Evolutionary conservation across 179 eudicot genomes (phyloP).

Genomic region (Pouteria campechiana): DNA sequence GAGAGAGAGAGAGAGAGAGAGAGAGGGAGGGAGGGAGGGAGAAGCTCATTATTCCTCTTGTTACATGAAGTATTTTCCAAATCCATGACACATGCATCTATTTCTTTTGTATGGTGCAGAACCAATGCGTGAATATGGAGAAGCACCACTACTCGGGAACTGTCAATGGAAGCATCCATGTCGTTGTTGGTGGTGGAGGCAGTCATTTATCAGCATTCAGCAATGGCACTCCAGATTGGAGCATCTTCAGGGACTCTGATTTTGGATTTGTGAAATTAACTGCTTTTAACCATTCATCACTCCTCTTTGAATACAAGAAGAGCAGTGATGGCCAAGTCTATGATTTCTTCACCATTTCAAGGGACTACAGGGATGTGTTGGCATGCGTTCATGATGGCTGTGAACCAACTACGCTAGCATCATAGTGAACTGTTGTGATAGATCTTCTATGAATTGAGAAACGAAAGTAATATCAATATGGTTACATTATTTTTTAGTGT

Average conservation of each 20-base stretch:
- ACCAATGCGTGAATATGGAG: constrained; percentile 13
- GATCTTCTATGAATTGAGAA: too few species aligned
- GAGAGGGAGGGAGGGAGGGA: too few species aligned
- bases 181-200: constrained; percentile 15
- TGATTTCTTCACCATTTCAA: constrained; percentile 4
- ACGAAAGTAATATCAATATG: too few species aligned
- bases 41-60: too few species aligned
- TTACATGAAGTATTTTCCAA: too few species aligned
- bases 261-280: constrained; percentile 13
- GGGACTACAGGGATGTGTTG: constrained; percentile 7
- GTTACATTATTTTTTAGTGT: too few species aligned
- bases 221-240: constrained; percentile 8
- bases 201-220: constrained; percentile 10
- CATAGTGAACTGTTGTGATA: too few species aligned
- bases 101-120: constrained; percentile 13
- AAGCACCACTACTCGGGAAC: constrained; percentile 3
- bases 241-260: constrained; percentile 14
- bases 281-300: constrained; percentile 11
- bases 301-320: constrained; percentile 8
- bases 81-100: too few species aligned
- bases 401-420: constrained; percentile 1
- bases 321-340: constrained; percentile 4
- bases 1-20: too few species aligned
- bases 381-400: constrained; percentile 5
- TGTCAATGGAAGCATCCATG: constrained; percentile 3